Percentiles rank a stretch among this genome's conserved stretches.
phyloP scores from a whole-genome alignment of 192 early-diverging fungal species.

The Coemansia brasiliensis region DNA sequence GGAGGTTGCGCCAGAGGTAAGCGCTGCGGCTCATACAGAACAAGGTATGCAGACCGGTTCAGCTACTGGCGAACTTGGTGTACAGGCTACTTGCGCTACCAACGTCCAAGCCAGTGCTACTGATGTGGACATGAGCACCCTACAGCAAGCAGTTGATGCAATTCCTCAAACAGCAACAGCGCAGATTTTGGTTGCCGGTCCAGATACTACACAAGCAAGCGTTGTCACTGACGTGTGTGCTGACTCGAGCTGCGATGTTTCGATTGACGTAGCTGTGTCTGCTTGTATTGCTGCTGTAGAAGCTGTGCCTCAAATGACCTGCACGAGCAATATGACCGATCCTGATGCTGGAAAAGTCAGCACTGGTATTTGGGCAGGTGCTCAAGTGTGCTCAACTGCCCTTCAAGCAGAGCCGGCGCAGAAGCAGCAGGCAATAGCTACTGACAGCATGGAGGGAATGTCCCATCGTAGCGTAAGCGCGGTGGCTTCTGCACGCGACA shows the following conservation, averaged over 20 bases:
- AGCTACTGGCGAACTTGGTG: not conserved
- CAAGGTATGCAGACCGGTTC: slow-evolving; percentile 8
- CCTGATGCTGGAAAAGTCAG: no score
- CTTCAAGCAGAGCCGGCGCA: not conserved
- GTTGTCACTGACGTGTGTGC: slow-evolving; percentile 20
- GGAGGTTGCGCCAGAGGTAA: slow-evolving; percentile 8
- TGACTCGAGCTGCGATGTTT: not conserved
- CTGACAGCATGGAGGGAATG: slow-evolving; percentile 29
- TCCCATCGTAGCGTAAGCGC: slow-evolving; percentile 14
- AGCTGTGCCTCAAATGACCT: not conserved
- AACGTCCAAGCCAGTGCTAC: slow-evolving; percentile 12
- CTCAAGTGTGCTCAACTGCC: no score
- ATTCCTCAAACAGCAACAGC: not conserved
- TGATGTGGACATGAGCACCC: slow-evolving; percentile 18
- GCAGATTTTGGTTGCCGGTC: not conserved
- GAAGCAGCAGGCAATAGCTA: slow-evolving; percentile 9
- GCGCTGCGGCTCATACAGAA: slow-evolving; percentile 8
- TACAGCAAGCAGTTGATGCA: slow-evolving; percentile 14
- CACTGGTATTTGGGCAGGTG: no score
- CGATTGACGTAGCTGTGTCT: slow-evolving; percentile 3
- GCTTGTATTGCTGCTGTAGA: not conserved
- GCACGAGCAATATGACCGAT: no score
- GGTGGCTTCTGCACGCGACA: slow-evolving; percentile 1
- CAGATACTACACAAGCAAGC: not conserved
- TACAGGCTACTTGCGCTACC: not conserved